Evolutionary conservation across 2,329 filamentous ascomycete species (phyloP).

Genomic region (Fusarium musae): DNA sequence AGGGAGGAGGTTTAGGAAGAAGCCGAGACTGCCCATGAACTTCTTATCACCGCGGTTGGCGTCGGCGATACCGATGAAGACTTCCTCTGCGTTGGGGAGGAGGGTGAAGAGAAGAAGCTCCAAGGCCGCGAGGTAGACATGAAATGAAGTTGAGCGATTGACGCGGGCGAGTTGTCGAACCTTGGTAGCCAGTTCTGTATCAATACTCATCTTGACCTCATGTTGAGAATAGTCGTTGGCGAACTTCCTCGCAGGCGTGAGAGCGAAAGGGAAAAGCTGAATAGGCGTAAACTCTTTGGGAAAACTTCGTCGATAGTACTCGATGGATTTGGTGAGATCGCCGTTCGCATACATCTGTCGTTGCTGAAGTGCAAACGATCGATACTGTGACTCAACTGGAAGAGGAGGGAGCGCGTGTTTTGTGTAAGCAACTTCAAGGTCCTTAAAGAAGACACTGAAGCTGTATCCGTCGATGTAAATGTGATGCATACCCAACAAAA

Average conservation of each 20-base stretch:
- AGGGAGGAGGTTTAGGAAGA: constrained; percentile 10
- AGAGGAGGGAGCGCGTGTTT: not conserved
- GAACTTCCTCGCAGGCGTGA: not conserved
- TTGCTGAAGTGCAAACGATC: not conserved
- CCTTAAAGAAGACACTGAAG: not conserved
- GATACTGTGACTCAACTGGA: not conserved
- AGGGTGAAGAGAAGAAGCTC: not conserved
- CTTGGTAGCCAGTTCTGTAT: not conserved
- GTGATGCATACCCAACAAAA: constrained; percentile 7
- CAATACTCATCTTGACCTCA: not conserved
- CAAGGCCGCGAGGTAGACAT: not conserved
- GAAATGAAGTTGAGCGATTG: not conserved
- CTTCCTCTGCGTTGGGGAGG: not conserved
- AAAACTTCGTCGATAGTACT: not conserved
- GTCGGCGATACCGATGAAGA: constrained; percentile 5
- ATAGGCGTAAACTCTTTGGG: not conserved
- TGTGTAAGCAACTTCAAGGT: not conserved
- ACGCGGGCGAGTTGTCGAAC: not conserved
- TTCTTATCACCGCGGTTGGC: not conserved
- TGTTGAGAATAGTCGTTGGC: not conserved
- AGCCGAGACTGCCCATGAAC: constrained; percentile 1
- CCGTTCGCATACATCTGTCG: not conserved
- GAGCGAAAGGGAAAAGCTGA: not conserved
- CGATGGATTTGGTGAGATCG: not conserved
- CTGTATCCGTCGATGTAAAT: constrained; percentile 8